Evolutionary conservation across 2,329 filamentous ascomycete genomes (phyloP).

Genomic region (Blumeria graminis): DNA sequence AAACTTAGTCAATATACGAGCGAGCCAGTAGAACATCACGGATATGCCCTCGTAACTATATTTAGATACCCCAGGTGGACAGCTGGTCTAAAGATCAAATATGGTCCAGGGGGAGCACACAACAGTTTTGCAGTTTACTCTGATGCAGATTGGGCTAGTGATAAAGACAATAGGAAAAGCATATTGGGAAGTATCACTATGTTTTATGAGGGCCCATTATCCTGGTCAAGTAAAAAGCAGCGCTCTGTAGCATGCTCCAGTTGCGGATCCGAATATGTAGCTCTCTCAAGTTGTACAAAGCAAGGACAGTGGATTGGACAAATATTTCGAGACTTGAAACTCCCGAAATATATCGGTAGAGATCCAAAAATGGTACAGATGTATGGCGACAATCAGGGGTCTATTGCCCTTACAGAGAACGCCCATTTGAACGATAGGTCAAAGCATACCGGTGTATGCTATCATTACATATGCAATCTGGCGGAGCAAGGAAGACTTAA

Average conservation of each 20-base stretch:
- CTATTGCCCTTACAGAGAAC: background rate
- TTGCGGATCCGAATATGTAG: background rate
- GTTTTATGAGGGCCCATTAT: background rate
- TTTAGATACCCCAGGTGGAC: background rate
- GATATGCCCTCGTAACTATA: background rate
- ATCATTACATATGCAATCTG: background rate
- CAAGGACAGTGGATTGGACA: background rate
- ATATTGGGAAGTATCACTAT: background rate
- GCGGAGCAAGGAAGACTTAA: background rate
- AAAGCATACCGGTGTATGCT: background rate
- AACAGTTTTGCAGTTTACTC: background rate
- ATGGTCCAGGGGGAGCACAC: background rate
- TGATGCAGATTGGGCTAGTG: slow-evolving; percentile 1
- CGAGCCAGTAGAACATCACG: background rate
- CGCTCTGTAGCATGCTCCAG: background rate
- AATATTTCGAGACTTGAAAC: background rate
- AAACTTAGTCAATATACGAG: slow-evolving; percentile 1
- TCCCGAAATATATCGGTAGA: background rate
- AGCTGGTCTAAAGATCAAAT: background rate
- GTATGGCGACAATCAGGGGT: background rate
- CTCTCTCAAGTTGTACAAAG: background rate
- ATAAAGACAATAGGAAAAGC: background rate
- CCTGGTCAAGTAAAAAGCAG: background rate
- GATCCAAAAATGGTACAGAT: background rate
- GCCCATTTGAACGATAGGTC: background rate